phyloP scores from a whole-genome alignment of 148 eudicot genomes.

The Arctostaphylos glauca region DNA sequence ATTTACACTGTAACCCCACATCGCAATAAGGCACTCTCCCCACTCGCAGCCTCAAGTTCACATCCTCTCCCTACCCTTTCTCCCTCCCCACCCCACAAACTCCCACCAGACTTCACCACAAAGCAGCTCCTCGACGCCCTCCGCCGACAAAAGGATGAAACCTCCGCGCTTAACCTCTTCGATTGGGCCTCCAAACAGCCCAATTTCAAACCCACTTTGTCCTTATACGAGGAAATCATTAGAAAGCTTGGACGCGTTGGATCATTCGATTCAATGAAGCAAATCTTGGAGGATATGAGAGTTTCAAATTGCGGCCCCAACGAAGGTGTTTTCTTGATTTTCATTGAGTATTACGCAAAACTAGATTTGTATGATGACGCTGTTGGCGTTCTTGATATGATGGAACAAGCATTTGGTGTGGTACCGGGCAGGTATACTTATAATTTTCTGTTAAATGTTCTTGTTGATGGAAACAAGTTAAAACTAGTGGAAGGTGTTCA shows the following conservation, averaged over 20 bases:
- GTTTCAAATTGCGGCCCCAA: slow-evolving; percentile 32
- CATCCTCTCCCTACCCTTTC: slow-evolving; percentile 17
- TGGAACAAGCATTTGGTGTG: slow-evolving; percentile 65
- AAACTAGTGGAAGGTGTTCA: slow-evolving; percentile 74
- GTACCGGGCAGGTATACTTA: slow-evolving; percentile 50
- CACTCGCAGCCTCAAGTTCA: slow-evolving; percentile 34
- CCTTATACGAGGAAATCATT: slow-evolving; percentile 63
- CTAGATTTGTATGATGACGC: slow-evolving; percentile 68
- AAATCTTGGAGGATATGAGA: slow-evolving; percentile 67
- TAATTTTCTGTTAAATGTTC: slow-evolving; percentile 78
- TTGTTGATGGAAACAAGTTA: slow-evolving; percentile 84
- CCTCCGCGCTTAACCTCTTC: slow-evolving; percentile 61
- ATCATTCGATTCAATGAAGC: slow-evolving; percentile 60
- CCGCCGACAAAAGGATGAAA: slow-evolving; percentile 54
- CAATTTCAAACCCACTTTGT: slow-evolving; percentile 61
- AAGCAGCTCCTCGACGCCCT: slow-evolving; percentile 62
- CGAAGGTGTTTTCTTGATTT: slow-evolving; percentile 71
- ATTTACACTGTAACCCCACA: slow-evolving; percentile 19
- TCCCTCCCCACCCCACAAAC: slow-evolving; percentile 23
- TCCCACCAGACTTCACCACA: slow-evolving; percentile 52
- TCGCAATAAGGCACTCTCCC: slow-evolving; percentile 2
- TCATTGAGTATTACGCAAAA: slow-evolving; percentile 67
- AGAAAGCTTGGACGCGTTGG: slow-evolving; percentile 66
- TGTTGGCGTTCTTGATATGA: slow-evolving; percentile 65
- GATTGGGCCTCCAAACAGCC: slow-evolving; percentile 85